These are phyloP conservation scores for Pseudodiploospora longispora DNA, from an alignment of 2,329 filamentous ascomycete species.

Conservation along the genomic window DNA sequence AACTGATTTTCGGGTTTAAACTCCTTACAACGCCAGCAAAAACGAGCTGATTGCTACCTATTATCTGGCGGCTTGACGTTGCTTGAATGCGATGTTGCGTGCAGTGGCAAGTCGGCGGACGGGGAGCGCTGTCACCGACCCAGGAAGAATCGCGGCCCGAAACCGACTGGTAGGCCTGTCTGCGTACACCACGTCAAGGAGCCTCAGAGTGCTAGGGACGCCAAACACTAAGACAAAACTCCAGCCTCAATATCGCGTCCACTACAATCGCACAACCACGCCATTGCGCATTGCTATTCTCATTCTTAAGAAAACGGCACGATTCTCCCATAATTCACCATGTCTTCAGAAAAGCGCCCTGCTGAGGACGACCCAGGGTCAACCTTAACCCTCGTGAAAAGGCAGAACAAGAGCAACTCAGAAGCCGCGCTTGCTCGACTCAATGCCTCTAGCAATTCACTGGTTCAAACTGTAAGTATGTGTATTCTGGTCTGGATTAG, in stretches of 20 bases:
- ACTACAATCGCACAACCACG: not conserved
- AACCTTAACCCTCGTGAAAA: constrained; percentile 78
- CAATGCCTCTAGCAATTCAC: constrained; percentile 40
- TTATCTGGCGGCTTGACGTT: too few relatives aligned
- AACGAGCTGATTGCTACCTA: too few relatives aligned
- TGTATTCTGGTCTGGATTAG: not conserved
- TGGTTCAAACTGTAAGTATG: constrained; percentile 43
- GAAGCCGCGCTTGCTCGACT: constrained; percentile 41
- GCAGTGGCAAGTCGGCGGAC: constrained; percentile 13
- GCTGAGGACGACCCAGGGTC: constrained; percentile 76
- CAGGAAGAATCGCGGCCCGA: constrained; percentile 30
- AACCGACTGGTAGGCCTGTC: constrained; percentile 16
- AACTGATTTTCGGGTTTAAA: too few relatives aligned
- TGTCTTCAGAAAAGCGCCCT: constrained; percentile 88
- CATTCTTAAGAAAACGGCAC: too few relatives aligned
- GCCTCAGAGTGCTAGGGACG: too few relatives aligned
- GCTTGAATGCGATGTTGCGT: too few relatives aligned
- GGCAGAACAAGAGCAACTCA: constrained; percentile 60
- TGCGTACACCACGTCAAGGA: too few relatives aligned
- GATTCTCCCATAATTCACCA: constrained; percentile 28
- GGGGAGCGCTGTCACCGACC: constrained; percentile 11
- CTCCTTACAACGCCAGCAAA: too few relatives aligned
- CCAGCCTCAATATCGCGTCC: constrained; percentile 6
- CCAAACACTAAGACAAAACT: too few relatives aligned
- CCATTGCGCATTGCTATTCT: too few relatives aligned